phyloP scores from a whole-genome alignment of 352 stramenopile genomes.

The Achlya hypogyna region DNA sequence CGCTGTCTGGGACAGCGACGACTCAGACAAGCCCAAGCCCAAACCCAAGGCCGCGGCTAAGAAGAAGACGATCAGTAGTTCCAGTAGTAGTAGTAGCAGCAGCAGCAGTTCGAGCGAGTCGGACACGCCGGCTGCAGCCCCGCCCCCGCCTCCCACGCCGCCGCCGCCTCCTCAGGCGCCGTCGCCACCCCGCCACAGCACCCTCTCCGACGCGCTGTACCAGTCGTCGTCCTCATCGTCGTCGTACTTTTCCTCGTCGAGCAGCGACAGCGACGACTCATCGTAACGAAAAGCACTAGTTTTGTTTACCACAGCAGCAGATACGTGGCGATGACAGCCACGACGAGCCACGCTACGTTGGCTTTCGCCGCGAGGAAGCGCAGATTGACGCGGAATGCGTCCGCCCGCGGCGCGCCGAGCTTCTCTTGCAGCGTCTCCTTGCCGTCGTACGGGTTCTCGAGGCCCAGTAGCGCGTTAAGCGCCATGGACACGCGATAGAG shows the following conservation, averaged over 20 bases:
- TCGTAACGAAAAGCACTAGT: background rate
- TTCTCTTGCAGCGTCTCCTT: slow-evolving; percentile 62
- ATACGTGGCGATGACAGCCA: slow-evolving; percentile 54
- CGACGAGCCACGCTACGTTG: slow-evolving; percentile 62
- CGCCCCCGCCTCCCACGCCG: background rate
- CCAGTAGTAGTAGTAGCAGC: slow-evolving; percentile 16
- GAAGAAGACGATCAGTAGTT: slow-evolving; percentile 37
- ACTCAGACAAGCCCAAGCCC: background rate
- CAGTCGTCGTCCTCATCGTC: slow-evolving; percentile 73
- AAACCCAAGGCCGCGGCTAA: slow-evolving; percentile 22
- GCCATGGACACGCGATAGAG: slow-evolving; percentile 71
- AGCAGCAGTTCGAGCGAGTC: slow-evolving; percentile 20
- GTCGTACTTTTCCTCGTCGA: slow-evolving; percentile 64
- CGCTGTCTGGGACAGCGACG: background rate
- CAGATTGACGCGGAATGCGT: slow-evolving; percentile 71
- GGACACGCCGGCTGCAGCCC: slow-evolving; percentile 7
- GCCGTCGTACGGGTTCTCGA: slow-evolving; percentile 58
- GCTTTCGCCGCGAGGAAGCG: slow-evolving; percentile 79
- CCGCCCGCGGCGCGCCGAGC: slow-evolving; percentile 40
- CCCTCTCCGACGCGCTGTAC: slow-evolving; percentile 6
- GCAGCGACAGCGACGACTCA: slow-evolving; percentile 30
- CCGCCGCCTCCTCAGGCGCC: background rate
- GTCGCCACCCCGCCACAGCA: slow-evolving; percentile 8
- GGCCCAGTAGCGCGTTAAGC: slow-evolving; percentile 59
- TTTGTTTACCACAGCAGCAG: slow-evolving; percentile 62